Percentiles rank a stretch among this genome's conserved stretches.
Evolutionary conservation across 2,329 filamentous ascomycete species (phyloP).

Genomic region (Aspergillus fumigatiaffinis): DNA sequence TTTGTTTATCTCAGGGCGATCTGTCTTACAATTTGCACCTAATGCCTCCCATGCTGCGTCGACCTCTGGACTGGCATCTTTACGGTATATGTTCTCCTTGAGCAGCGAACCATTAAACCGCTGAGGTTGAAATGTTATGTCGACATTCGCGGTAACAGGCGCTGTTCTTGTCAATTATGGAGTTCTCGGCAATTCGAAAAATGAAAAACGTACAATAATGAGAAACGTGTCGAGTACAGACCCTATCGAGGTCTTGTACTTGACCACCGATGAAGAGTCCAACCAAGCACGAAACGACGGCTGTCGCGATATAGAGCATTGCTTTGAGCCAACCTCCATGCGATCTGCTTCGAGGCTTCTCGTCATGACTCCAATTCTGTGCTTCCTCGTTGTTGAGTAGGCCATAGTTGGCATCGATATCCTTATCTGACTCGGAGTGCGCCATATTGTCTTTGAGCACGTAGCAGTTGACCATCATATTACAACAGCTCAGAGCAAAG

Average conservation of each 20-base stretch:
- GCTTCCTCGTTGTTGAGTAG: conserved; percentile 6
- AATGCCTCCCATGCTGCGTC: conserved; percentile 56
- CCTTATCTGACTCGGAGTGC: background rate
- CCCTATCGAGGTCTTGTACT: conserved; percentile 13
- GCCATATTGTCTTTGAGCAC: background rate
- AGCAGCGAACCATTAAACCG: conserved; percentile 57
- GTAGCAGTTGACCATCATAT: background rate
- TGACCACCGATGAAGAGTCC: conserved; percentile 13
- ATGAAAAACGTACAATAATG: conserved; percentile 19
- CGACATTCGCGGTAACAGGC: conserved; percentile 38
- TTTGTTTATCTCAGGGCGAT: background rate
- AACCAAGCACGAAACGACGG: conserved; percentile 17
- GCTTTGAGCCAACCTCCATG: conserved; percentile 4
- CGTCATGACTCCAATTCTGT: conserved; percentile 1
- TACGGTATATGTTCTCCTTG: conserved; percentile 52
- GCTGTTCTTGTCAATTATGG: conserved; percentile 16
- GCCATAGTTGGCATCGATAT: background rate
- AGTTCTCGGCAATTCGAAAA: no score
- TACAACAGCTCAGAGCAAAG: background rate
- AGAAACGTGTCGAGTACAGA: conserved; percentile 21
- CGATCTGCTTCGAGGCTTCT: background rate
- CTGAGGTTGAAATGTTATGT: conserved; percentile 39
- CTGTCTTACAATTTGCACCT: conserved; percentile 49
- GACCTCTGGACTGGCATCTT: conserved; percentile 49
- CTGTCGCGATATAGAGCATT: conserved; percentile 11